Conservation (phyloP, 345 rosid genomes). For the Eucalyptus melliodora region DNA sequence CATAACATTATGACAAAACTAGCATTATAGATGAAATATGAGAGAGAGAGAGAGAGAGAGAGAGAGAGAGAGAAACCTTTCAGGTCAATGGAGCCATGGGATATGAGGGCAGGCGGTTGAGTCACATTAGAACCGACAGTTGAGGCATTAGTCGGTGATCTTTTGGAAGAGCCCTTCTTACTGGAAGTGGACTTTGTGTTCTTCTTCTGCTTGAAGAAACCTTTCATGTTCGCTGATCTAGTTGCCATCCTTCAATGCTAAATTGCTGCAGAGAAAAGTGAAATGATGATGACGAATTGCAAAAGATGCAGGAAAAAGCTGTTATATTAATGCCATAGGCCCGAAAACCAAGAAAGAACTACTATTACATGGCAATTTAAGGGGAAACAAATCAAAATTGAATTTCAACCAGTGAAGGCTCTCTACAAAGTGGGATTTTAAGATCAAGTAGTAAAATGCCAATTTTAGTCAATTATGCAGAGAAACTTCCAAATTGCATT, state of each 20-base stretch:
- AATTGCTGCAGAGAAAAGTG: background rate
- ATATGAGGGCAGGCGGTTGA: constrained; percentile 35
- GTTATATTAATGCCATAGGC: background rate
- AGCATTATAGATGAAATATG: background rate
- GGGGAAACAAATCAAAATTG: background rate
- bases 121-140: constrained; percentile 22
- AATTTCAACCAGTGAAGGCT: background rate
- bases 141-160: constrained; percentile 21
- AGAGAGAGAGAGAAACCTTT: constrained; percentile 12
- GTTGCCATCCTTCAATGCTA: constrained; percentile 21
- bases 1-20: background rate
- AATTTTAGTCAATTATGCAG: background rate
- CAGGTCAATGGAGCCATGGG: constrained; percentile 40
- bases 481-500: background rate
- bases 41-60: background rate
- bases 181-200: constrained; percentile 20
- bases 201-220: constrained; percentile 54
- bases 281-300: accelerated
- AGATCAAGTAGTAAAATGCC: background rate
- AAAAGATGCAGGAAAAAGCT: background rate
- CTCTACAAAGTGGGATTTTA: background rate
- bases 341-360: background rate
- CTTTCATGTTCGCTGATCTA: constrained; percentile 38
- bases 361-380: background rate
- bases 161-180: constrained; percentile 14